Base-by-base conservation (phyloP, 768 basidiomycete genomes). In the Rhodocollybia butyracea region DNA sequence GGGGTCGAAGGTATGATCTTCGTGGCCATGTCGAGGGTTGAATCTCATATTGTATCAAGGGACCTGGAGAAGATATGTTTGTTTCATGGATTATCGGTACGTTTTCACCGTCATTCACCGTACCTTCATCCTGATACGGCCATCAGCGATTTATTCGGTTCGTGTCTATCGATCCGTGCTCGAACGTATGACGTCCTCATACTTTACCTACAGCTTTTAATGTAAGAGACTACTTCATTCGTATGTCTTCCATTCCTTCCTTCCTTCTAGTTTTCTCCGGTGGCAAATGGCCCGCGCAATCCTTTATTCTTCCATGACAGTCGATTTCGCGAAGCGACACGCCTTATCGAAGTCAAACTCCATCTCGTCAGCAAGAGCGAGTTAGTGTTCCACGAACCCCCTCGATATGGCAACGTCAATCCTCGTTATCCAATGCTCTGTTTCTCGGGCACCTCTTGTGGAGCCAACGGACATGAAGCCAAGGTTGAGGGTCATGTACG, bases 11-110 rank as follows among this genome's bases (percentile, higher is more conserved):
- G 77, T 75, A 52, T 51, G 59, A 48, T 5, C 45, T 29, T 15
- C 34, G 7, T 48, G n/a, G n/a, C n/a, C 41, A 34, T 45, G 5
- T 34, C 12, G 8, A 1, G 15, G 24, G 27, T 19, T 41, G 48
- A 5, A 55, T 29, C n/a, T 5, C 22, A 47, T 32, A 47, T 50
- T 31, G 27, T 11, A 17, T 31, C 38, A 54, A 79, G 78, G 88
- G 6, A 78, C 74, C n/a, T 91, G 89, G 89, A 74, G 79, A 59
- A 73, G 89, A 66, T 83, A 84, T 57, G 82, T 90, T 19, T 88
- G 81, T 57, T 90, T 88, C 61, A 84, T 89, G 85, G 89, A 90
- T 70, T 88, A 89, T 66, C 77, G 84, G 86, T 86, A 55, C 41
- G 13, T 30, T 21, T 27, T 46, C 21, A 22, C 8, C 4, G 24